These are phyloP conservation scores for Oenanthe javanica DNA, from an alignment of 140 eudicot genomes.

Conservation along the genomic window DNA sequence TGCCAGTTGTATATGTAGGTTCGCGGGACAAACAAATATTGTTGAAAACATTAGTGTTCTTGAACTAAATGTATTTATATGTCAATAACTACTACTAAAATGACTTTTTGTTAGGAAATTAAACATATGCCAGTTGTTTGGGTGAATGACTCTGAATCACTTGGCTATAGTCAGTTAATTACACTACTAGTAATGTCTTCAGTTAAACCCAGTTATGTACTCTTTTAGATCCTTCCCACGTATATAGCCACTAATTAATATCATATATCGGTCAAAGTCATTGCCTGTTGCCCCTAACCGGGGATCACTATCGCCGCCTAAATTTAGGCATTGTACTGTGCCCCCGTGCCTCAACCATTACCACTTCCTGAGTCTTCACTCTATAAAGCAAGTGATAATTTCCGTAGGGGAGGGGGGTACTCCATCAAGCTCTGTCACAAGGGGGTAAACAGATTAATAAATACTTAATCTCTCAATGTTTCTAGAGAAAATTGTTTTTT, in stretches of 20 bases:
- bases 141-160: no score
- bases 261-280: constrained; percentile 24
- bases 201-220: no score
- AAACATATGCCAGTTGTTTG: no score
- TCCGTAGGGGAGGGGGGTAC: constrained; percentile 1
- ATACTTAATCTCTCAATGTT: not conserved
- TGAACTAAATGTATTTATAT: no score
- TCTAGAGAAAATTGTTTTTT: not conserved
- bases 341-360: constrained; percentile 45
- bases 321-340: constrained; percentile 43
- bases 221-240: no score
- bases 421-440: not conserved
- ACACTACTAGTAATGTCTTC: no score
- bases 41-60: no score
- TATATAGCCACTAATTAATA: no score
- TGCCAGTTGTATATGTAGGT: no score
- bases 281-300: constrained; percentile 46
- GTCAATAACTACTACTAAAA: not conserved
- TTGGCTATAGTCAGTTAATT: no score
- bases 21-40: no score
- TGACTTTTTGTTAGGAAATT: no score
- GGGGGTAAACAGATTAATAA: constrained; percentile 8
- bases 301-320: constrained; percentile 22
- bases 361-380: constrained; percentile 48
- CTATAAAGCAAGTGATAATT: not conserved